phyloP scores from a whole-genome alignment of 2,329 filamentous ascomycete genomes.

The Raffaelea deltoideospora region DNA sequence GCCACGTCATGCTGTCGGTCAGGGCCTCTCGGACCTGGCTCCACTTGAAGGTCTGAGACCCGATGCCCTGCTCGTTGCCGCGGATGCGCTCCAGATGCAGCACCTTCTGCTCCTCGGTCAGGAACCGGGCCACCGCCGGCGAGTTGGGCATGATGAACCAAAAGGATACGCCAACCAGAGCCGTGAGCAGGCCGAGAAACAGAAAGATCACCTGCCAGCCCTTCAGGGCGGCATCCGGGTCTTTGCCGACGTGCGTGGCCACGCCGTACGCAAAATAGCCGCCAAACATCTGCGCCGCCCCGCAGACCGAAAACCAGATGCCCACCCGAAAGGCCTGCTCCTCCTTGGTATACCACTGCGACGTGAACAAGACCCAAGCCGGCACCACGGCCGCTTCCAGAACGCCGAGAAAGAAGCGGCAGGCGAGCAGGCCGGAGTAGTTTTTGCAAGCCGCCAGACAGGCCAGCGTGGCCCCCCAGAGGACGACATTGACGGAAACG shows the following conservation, averaged over 20 bases:
- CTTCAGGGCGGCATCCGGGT: not conserved
- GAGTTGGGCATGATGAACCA: conserved; percentile 18
- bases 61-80: conserved; percentile 20
- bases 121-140: conserved; percentile 20
- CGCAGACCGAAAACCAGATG: conserved; percentile 49
- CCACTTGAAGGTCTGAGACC: conserved; percentile 4
- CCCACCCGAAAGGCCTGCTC: conserved; percentile 34
- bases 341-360: conserved; percentile 15
- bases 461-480: conserved; percentile 4
- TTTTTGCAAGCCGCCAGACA: conserved; percentile 3
- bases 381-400: conserved; percentile 14
- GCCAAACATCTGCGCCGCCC: conserved; percentile 22
- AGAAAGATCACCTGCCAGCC: conserved; percentile 15
- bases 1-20: conserved; percentile 8
- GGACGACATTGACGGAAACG: conserved; percentile 2
- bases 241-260: conserved; percentile 10
- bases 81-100: conserved; percentile 18
- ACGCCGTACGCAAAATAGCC: conserved; percentile 24
- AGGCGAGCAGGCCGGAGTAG: conserved; percentile 9
- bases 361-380: conserved; percentile 17
- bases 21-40: conserved; percentile 7
- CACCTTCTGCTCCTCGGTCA: conserved; percentile 14
- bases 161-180: conserved; percentile 13
- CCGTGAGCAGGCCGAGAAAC: conserved; percentile 16
- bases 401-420: conserved; percentile 14